These are phyloP conservation scores for Backusella circina DNA, from an alignment of 192 early-diverging fungal species.

Conservation along the genomic window DNA sequence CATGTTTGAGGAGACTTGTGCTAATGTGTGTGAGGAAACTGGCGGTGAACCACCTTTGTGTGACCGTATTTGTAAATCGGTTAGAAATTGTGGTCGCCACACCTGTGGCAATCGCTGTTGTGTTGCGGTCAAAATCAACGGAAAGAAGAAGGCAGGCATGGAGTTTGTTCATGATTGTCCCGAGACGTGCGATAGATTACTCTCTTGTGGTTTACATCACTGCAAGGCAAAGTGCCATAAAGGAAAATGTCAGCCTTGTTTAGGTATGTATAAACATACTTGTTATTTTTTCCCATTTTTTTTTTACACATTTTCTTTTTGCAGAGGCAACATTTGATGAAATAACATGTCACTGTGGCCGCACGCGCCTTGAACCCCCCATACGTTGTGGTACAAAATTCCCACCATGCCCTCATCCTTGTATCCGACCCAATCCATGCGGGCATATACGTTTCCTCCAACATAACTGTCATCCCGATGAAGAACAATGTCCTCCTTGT, in stretches of 20 bases:
- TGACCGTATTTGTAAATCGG: conserved; percentile 56
- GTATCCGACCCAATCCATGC: conserved; percentile 66
- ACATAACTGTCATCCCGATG: conserved; percentile 86
- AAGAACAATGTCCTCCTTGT: conserved; percentile 89
- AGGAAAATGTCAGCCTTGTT: conserved; percentile 71
- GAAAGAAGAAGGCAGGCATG: conserved; percentile 13
- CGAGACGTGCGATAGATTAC: conserved; percentile 64
- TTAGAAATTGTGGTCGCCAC: conserved; percentile 71
- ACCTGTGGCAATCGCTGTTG: conserved; percentile 65
- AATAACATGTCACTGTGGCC: conserved; percentile 82
- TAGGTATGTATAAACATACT: conserved; percentile 26
- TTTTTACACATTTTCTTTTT: not conserved
- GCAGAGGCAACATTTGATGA: conserved; percentile 78
- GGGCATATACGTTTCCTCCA: conserved; percentile 68
- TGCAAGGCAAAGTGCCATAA: conserved; percentile 80
- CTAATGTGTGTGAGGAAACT: conserved; percentile 32
- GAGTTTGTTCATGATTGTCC: conserved; percentile 56
- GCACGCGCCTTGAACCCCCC: conserved; percentile 76
- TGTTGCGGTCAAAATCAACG: conserved; percentile 40
- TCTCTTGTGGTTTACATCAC: conserved; percentile 78
- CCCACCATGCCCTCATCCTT: conserved; percentile 73
- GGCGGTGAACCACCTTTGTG: conserved; percentile 52
- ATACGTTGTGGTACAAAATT: conserved; percentile 79
- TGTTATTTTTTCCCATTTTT: not conserved
- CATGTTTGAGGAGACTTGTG: conserved; percentile 43